Conservation (phyloP, 306 rosid species). For the Citrullus mucosospermus region DNA sequence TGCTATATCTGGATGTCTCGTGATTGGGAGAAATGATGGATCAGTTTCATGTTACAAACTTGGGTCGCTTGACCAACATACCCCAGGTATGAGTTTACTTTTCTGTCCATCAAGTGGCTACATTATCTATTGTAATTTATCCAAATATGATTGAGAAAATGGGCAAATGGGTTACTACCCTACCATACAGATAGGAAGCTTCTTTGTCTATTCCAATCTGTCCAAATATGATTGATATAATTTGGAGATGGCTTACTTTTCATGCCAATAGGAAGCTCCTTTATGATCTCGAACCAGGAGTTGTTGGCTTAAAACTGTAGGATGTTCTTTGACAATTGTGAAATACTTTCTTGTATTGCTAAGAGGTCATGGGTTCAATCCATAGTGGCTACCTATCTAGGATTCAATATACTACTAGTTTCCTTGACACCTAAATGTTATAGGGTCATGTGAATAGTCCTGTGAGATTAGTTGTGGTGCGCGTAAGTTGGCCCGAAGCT, state of each 20-base stretch:
- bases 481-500: no score
- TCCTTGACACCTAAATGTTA: no score
- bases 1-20: conserved; percentile 45
- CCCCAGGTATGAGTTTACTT: conserved; percentile 43
- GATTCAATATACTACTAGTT: no score
- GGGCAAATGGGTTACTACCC: background rate
- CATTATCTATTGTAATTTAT: background rate
- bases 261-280: background rate
- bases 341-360: background rate
- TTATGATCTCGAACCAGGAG: background rate
- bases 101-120: background rate
- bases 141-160: background rate
- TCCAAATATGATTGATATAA: background rate
- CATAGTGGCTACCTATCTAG: no score
- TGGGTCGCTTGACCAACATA: conserved; percentile 41
- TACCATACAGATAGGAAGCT: background rate
- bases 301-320: background rate
- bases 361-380: no score
- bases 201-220: background rate
- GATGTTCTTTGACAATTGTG: background rate
- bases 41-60: conserved; percentile 63
- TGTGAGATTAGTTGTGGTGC: no score
- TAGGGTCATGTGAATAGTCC: no score
- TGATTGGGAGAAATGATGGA: conserved; percentile 66
- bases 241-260: background rate